A percentile compares a stretch with the other conserved stretches of the same genome.
These are phyloP conservation scores for Nepenthes alata DNA, from an alignment of 179 eudicot species.

Conservation along the genomic window DNA sequence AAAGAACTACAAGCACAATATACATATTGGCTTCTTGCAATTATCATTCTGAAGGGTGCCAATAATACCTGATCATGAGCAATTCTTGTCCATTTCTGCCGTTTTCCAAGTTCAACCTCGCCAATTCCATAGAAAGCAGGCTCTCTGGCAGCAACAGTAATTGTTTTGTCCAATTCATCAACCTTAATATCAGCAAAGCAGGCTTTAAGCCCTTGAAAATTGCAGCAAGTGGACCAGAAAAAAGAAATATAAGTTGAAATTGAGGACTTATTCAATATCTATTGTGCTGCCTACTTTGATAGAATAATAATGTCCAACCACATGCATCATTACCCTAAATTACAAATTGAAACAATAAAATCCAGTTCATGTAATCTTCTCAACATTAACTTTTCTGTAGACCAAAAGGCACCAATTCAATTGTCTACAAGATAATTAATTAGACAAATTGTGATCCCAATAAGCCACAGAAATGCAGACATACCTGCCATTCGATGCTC, in stretches of 20 bases:
- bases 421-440: no score
- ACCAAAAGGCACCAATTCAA: no score
- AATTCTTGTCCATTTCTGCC: conserved; percentile 73
- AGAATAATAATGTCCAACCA: no score
- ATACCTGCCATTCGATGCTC: conserved; percentile 92
- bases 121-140: conserved; percentile 57
- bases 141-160: conserved; percentile 61
- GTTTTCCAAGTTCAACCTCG: conserved; percentile 55
- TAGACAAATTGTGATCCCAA: background rate
- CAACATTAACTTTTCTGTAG: no score
- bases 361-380: no score
- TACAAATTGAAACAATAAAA: no score
- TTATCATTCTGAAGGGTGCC: background rate
- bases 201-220: background rate
- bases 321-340: no score
- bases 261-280: no score
- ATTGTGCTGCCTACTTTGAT: no score
- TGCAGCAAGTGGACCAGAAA: background rate
- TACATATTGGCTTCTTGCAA: background rate
- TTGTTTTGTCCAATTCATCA: conserved; percentile 79
- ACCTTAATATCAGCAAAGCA: conserved; percentile 62
- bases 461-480: conserved; percentile 7
- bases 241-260: no score
- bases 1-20: no score
- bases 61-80: conserved; percentile 66